Conservation (phyloP, 495 filamentous ascomycete genomes). For the Daldinia grandis region DNA sequence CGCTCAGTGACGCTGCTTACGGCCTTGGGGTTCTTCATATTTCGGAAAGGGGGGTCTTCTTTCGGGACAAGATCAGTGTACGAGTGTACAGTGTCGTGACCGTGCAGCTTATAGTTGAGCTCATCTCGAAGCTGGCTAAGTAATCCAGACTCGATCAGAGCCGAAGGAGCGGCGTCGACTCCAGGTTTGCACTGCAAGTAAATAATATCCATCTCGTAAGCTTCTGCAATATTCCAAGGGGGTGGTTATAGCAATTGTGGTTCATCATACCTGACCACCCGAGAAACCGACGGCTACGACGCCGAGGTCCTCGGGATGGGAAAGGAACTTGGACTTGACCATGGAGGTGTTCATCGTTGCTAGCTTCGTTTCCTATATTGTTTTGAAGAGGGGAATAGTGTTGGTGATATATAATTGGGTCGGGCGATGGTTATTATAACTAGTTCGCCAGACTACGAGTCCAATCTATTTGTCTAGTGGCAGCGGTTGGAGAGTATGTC, state of each 20-base stretch:
- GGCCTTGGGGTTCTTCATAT: constrained; percentile 91
- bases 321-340: constrained; percentile 82
- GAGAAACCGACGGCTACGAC: constrained; percentile 97
- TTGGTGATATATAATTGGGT: neutral
- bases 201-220: constrained; percentile 20
- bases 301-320: constrained; percentile 78
- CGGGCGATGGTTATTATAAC: neutral
- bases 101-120: constrained; percentile 85
- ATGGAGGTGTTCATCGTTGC: constrained; percentile 67
- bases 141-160: constrained; percentile 88
- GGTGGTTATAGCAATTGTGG: constrained; percentile 3
- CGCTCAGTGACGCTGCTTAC: constrained; percentile 87
- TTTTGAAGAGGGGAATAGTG: neutral
- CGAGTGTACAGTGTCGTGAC: constrained; percentile 83
- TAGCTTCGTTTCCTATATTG: neutral
- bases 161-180: constrained; percentile 91
- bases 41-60: constrained; percentile 77
- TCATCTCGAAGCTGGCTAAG: constrained; percentile 84
- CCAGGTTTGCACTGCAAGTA: constrained; percentile 79
- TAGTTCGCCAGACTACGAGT: neutral
- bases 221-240: neutral
- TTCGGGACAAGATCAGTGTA: constrained; percentile 80
- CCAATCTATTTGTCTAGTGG: neutral
- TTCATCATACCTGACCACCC: constrained; percentile 83
- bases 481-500: neutral